A percentile compares a stretch with the other conserved stretches of the same genome.
Evolutionary conservation across 1,284 basidiomycete species (phyloP).

Genomic region (Papiliotrema fonsecae): DNA sequence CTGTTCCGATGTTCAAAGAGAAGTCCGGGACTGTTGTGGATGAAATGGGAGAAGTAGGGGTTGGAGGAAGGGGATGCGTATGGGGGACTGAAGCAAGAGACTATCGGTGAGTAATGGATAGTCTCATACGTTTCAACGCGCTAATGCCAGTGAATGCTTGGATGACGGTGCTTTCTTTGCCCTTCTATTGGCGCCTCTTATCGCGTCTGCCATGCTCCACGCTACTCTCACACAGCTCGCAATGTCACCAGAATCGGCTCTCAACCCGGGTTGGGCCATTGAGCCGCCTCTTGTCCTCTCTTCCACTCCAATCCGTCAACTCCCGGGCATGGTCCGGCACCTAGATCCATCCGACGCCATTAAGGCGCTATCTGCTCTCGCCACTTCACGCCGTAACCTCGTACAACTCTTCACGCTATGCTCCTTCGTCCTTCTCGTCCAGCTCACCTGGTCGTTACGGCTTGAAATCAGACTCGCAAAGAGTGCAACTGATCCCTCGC

Average conservation of each 20-base stretch:
- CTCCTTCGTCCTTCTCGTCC: slow-evolving; percentile 69
- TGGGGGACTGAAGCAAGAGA: slow-evolving; percentile 48
- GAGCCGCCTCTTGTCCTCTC: slow-evolving; percentile 57
- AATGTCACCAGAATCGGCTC: slow-evolving; percentile 28
- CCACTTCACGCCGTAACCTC: slow-evolving; percentile 66
- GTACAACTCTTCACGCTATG: slow-evolving; percentile 74
- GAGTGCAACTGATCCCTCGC: not conserved
- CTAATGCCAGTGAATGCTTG: slow-evolving; percentile 58
- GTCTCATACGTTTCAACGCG: not conserved
- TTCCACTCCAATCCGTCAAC: slow-evolving; percentile 33
- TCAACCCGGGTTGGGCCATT: slow-evolving; percentile 67
- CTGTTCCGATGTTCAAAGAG: not conserved
- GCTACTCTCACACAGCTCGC: slow-evolving; percentile 51
- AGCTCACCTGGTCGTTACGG: slow-evolving; percentile 69
- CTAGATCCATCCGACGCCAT: slow-evolving; percentile 46
- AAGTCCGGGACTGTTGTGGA: slow-evolving; percentile 13
- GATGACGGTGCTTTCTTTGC: slow-evolving; percentile 82
- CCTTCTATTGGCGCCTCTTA: slow-evolving; percentile 68
- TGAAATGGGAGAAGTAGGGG: slow-evolving; percentile 5
- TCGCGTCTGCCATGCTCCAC: slow-evolving; percentile 60
- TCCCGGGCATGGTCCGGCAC: slow-evolving; percentile 17
- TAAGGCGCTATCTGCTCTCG: slow-evolving; percentile 58
- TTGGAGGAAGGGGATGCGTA: slow-evolving; percentile 35
- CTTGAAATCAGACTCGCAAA: slow-evolving; percentile 52
- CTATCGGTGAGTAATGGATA: slow-evolving; percentile 32